These are phyloP conservation scores for Eucalyptus marginata DNA, from an alignment of 345 rosid genomes.

Conservation along the genomic window DNA sequence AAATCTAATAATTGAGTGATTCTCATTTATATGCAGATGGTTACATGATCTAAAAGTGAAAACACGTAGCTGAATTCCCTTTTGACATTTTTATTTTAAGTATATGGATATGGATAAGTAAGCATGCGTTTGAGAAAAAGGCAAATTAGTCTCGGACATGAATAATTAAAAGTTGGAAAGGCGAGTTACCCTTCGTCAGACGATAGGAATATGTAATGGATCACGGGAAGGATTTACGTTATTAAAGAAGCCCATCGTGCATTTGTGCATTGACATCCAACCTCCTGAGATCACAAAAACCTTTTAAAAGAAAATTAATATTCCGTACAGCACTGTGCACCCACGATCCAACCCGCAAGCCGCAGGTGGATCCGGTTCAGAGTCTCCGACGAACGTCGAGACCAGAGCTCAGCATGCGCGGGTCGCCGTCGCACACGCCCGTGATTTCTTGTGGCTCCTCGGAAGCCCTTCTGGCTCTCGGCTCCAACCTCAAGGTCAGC, in stretches of 20 bases:
- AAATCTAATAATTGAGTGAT: background rate
- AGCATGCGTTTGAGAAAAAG: background rate
- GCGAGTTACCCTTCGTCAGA: background rate
- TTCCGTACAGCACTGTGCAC: background rate
- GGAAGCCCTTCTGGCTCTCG: background rate
- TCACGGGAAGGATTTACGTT: background rate
- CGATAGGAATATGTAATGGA: background rate
- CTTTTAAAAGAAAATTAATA: background rate
- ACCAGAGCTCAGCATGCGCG: background rate
- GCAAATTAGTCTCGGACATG: background rate
- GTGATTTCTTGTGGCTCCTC: background rate
- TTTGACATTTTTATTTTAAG: background rate
- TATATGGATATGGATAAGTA: background rate
- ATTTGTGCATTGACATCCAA: background rate
- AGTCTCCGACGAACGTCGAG: background rate
- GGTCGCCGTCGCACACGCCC: background rate
- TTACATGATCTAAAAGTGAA: background rate
- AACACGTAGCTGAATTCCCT: background rate
- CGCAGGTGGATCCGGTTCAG: background rate
- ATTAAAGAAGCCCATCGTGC: background rate
- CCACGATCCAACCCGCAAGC: background rate
- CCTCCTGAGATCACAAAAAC: background rate
- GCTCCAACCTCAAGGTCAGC: slow-evolving; percentile 7
- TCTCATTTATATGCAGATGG: background rate
- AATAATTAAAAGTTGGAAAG: background rate